These are phyloP conservation scores for Mediolabrus comicus DNA, from an alignment of 108 stramenopile genomes.

Conservation along the genomic window DNA sequence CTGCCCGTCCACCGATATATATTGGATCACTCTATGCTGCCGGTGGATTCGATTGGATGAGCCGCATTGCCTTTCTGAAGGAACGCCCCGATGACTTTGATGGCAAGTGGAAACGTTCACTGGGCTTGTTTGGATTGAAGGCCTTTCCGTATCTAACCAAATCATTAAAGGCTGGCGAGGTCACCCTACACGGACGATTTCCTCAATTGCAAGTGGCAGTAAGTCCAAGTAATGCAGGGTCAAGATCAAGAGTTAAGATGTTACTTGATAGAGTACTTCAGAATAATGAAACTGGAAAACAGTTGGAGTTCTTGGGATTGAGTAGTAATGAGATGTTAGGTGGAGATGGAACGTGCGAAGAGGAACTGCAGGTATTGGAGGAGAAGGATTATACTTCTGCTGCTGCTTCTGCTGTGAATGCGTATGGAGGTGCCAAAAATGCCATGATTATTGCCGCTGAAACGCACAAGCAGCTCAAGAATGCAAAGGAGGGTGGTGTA, in stretches of 20 bases:
- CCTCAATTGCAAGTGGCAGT: constrained; percentile 47
- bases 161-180: constrained; percentile 43
- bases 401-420: constrained; percentile 1
- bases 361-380: constrained; percentile 10
- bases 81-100: constrained; percentile 29
- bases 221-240: constrained; percentile 27
- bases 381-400: constrained; percentile 1
- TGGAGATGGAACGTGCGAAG: constrained; percentile 40
- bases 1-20: constrained; percentile 24
- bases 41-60: constrained; percentile 53
- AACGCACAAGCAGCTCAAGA: constrained; percentile 53
- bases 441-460: constrained; percentile 41
- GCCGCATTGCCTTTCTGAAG: constrained; percentile 38
- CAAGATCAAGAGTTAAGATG: constrained; percentile 16
- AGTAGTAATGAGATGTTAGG: constrained; percentile 36
- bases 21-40: constrained; percentile 49
- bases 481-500: constrained; percentile 58
- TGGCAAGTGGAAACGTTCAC: constrained; percentile 30
- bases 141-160: constrained; percentile 53
- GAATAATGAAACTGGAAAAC: constrained; percentile 39
- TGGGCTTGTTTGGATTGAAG: constrained; percentile 42
- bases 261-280: constrained; percentile 43
- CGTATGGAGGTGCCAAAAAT: constrained; percentile 15
- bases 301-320: constrained; percentile 48
- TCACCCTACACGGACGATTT: constrained; percentile 45